These are phyloP conservation scores for Arthromyces matolae DNA, from an alignment of 768 basidiomycete genomes.

Conservation along the genomic window DNA sequence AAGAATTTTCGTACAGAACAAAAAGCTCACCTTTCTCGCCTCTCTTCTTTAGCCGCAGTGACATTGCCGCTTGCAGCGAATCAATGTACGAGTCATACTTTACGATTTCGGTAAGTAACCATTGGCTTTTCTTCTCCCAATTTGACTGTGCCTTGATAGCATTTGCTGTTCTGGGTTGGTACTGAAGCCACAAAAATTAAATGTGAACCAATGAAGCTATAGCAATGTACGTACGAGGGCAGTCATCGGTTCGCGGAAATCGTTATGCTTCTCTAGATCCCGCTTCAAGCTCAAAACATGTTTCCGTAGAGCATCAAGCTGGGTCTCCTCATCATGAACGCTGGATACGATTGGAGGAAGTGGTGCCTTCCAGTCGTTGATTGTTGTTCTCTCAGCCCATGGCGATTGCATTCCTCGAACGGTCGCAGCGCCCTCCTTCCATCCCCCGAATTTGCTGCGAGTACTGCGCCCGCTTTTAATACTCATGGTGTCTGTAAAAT, in stretches of 20 bases:
- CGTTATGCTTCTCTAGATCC: constrained; percentile 82
- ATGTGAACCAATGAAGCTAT: constrained; percentile 6
- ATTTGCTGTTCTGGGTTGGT: constrained; percentile 71
- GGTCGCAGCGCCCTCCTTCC: constrained; percentile 65
- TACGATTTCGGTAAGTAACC: constrained; percentile 86
- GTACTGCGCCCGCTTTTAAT: constrained; percentile 73
- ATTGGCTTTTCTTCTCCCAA: constrained; percentile 91
- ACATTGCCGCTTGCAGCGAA: constrained; percentile 80
- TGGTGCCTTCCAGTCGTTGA: constrained; percentile 96
- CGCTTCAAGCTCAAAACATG: constrained; percentile 73
- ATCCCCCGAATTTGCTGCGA: constrained; percentile 64
- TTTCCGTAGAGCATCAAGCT: constrained; percentile 83
- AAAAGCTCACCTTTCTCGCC: constrained; percentile 67
- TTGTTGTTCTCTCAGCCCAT: constrained; percentile 67
- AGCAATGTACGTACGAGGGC: constrained; percentile 50
- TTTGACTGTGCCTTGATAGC: constrained; percentile 76
- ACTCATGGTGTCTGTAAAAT: constrained; percentile 64
- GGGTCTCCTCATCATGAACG: constrained; percentile 86
- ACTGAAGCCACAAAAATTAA: constrained; percentile 52
- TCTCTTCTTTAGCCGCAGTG: constrained; percentile 79
- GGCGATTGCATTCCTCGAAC: constrained; percentile 67
- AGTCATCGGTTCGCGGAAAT: constrained; percentile 78
- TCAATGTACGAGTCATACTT: constrained; percentile 97
- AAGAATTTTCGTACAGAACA: not conserved
- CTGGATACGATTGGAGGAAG: constrained; percentile 81